Conservation (phyloP, 805 yeast species). For the Kodamaea jinghongensis region DNA sequence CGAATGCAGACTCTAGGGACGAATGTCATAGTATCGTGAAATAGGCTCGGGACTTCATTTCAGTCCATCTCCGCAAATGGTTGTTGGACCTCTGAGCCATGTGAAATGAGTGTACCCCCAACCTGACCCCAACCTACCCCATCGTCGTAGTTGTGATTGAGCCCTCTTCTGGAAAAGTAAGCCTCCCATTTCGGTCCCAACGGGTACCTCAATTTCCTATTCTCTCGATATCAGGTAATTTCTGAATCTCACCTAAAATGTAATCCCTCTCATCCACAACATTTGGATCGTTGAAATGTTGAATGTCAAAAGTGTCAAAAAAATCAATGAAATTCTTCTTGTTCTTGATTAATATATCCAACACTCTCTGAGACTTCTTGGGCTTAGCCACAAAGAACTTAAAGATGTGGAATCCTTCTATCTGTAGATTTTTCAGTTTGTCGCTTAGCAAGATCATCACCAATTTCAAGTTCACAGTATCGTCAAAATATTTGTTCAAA, state of each 20-base stretch:
- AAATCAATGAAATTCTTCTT: constrained; percentile 71
- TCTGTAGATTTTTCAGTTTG: constrained; percentile 82
- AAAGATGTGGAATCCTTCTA: constrained; percentile 90
- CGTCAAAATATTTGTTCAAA: constrained; percentile 74
- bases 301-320: constrained; percentile 61
- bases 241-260: constrained; percentile 69
- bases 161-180: no score
- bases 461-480: constrained; percentile 78
- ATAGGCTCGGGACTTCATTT: no score
- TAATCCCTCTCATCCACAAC: constrained; percentile 80
- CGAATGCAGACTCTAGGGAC: no score
- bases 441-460: constrained; percentile 86
- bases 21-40: no score
- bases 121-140: no score
- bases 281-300: constrained; percentile 59
- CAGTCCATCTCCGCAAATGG: no score
- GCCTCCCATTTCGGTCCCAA: no score
- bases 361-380: constrained; percentile 72
- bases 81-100: no score
- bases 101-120: no score
- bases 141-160: no score
- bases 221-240: constrained; percentile 59
- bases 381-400: constrained; percentile 97
- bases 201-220: constrained; percentile 9
- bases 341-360: constrained; percentile 81